Percentiles rank a stretch among this genome's conserved stretches.
Conservation (phyloP, 768 basidiomycete genomes). For the Asterophora lycoperdoides region DNA sequence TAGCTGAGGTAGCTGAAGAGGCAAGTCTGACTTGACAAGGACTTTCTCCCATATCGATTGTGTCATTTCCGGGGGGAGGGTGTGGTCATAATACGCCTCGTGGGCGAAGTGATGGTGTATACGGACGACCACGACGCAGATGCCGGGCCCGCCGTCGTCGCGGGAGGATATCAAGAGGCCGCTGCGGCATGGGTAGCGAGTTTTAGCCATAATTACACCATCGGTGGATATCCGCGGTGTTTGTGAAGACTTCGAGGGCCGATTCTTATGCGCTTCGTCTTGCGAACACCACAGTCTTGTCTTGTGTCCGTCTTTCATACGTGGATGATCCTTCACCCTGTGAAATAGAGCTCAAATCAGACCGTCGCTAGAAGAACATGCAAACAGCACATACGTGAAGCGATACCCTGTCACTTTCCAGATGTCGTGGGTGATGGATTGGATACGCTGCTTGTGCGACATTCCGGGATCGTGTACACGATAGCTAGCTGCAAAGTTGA, state of each 20-base stretch:
- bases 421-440: constrained; percentile 38
- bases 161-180: constrained; percentile 44
- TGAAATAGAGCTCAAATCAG: neutral
- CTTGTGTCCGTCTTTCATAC: constrained; percentile 43
- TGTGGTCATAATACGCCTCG: constrained; percentile 38
- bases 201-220: constrained; percentile 36
- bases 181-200: constrained; percentile 41
- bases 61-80: constrained; percentile 33
- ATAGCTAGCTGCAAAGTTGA: constrained; percentile 42
- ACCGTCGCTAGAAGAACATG: neutral
- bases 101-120: constrained; percentile 43
- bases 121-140: constrained; percentile 34
- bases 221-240: constrained; percentile 34
- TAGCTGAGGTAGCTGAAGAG: neutral
- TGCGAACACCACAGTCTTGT: constrained; percentile 50
- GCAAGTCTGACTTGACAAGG: neutral
- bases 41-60: constrained; percentile 32
- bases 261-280: constrained; percentile 41
- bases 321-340: constrained; percentile 49
- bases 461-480: constrained; percentile 24
- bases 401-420: constrained; percentile 48
- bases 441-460: constrained; percentile 39
- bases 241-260: constrained; percentile 30
- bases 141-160: constrained; percentile 21
- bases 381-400: constrained; percentile 37